Conservation (phyloP, 805 yeast species). For the Limtongia smithiae region DNA sequence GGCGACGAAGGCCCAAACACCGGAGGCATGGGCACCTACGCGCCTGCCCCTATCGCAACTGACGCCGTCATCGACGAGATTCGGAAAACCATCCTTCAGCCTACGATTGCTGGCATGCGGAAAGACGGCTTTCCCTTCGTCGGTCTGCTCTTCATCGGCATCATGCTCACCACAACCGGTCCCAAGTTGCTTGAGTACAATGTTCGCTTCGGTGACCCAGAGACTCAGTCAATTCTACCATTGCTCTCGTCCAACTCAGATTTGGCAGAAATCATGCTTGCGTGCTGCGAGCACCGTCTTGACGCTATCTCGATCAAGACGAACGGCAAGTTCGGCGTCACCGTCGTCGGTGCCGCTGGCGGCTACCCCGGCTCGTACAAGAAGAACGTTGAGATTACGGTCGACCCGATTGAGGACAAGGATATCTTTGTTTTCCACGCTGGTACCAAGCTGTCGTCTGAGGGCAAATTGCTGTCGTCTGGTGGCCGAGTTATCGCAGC, state of each 20-base stretch:
- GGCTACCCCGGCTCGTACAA: conserved; percentile 89
- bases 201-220: conserved; percentile 99
- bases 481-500: conserved; percentile 98
- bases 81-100: conserved; percentile 72
- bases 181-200: conserved; percentile 96
- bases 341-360: conserved; percentile 94
- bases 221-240: conserved; percentile 94
- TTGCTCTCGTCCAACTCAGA: conserved; percentile 80
- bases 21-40: conserved; percentile 99
- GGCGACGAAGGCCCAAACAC: conserved; percentile 94
- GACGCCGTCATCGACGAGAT: conserved; percentile 66
- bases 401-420: conserved; percentile 42
- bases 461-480: conserved; percentile 67
- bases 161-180: conserved; percentile 81
- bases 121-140: conserved; percentile 91
- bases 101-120: conserved; percentile 95
- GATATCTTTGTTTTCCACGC: conserved; percentile 88
- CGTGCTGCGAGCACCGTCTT: conserved; percentile 89
- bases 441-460: conserved; percentile 64
- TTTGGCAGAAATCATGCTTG: conserved; percentile 85
- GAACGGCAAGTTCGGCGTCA: conserved; percentile 66
- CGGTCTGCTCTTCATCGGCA: conserved; percentile 92
- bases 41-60: conserved; percentile 96
- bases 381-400: conserved; percentile 80
- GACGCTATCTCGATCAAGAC: conserved; percentile 65